Base-by-base conservation (phyloP, 202 grass and related monocot species). In the Zoysia matrella region DNA sequence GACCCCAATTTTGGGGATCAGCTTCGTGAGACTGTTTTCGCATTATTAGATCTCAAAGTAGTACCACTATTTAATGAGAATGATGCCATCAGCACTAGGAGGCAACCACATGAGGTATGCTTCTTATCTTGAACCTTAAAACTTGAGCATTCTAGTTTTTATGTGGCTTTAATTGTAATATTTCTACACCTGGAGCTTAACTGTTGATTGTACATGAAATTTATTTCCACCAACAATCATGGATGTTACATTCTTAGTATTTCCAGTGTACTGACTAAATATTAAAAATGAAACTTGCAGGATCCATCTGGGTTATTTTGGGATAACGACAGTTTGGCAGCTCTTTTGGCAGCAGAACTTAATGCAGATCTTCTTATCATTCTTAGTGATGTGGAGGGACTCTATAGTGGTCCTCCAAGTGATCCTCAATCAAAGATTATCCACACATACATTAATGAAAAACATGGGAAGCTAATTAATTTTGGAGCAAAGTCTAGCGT, bases 61-160 rank as follows among this genome's bases (percentile, higher is more conserved):
- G 85, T 99, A 88, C 96, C 96, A 0, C 43, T 99, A 16, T 99
- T 99, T 52, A 99, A 99, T 49, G 96, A 99, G 77, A 99, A 99
- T n/a, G 96, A 99, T 64, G 91, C 96, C 8, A 94, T 99, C 74
- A 99, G 96, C 87, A 94, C 96, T 11, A 91, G 89, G 74, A 99
- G 75, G 72, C 83, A 82, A 85, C 84, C 90, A 83, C 89, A 94
- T 48, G 93, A 99, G 92, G 96, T 95, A 30, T 78, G 52, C 58
- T 79, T 18, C 79, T 78, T 15, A 56, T 87, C 43, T 74, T 41
- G 8, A 72, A 43, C 49, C n/a, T 16, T 58, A 50, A 13, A 2
- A 1, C 18, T 6, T 57, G 60, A 51, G 13, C 60, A 40, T 30
- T 30, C 22, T 30, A 30, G 22, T 30, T 30, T 30, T 30, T 30